Evolutionary conservation across 1,139 yeast genomes (phyloP), one percentile per base, ranked within the genome.

Genomic region (Blastobotrys elegans): DNA sequence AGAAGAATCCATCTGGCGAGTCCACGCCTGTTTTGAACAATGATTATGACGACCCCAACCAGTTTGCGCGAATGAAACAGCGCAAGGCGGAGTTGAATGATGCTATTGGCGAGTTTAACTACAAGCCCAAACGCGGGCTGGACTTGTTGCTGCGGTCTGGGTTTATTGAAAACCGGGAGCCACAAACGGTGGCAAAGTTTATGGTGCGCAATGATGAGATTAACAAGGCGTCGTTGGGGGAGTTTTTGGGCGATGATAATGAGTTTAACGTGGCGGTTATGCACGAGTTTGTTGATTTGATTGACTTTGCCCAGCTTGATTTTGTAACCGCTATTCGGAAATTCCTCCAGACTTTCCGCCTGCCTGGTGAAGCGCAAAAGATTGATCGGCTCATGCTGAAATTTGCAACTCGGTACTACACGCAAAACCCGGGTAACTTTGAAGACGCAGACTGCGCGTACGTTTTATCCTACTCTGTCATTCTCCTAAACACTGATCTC

Each of bases 351-450:
- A 75, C 82, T 39, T 94, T 94, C 68, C 76, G 98, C 63, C 74
- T 94, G 51, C 98, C 99, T 0, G 99, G 99, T 41, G 99, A 94
- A 69, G 90, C 97, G 1, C 99, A 94, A 67, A 92, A 92, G 62
- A 90, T 94, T 65, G 98, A 94, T 72, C 76, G 99, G 59, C 88
- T 82, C 62, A 88, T 94, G 96, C 77, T 92, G 61, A 92, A 94
- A 61, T 94, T 94, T 71, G 98, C 98, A 2, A 96, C 89, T 64
- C 75, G 95, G 57, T 94, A 84, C 61, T 82, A 83, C 33, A 80
- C 84, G 54, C 96, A 94, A 48, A 94, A 92, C 61, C 96, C 97
- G 4, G 73, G 74, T 16, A 75, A 82, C 0, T 92, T 92, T 66
- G 80, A 96, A 0, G 87, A 88, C 61, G 96, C 97, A 1, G 97